Conservation (phyloP, 1,139 yeast species). For the Pichia sp. region DNA sequence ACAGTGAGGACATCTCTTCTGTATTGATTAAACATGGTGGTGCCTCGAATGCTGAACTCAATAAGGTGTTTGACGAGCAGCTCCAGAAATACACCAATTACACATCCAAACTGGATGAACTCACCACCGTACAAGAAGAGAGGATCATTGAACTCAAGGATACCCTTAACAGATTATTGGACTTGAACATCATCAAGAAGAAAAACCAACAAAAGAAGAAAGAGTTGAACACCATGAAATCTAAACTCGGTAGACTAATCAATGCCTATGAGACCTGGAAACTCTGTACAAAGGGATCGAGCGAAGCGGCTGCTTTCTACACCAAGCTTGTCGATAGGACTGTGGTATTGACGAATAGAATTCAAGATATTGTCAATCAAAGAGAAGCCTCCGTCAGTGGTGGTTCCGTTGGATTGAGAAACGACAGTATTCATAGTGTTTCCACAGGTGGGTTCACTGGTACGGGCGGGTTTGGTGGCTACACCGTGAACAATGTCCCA, state of each 20-base stretch:
- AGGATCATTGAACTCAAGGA: constrained; percentile 50
- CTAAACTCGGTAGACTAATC: constrained; percentile 41
- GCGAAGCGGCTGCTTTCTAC: constrained; percentile 61
- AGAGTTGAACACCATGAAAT: constrained; percentile 21
- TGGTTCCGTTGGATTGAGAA: neutral
- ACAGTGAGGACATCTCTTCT: constrained; percentile 80
- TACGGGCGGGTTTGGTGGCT: constrained; percentile 8
- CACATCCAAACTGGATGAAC: constrained; percentile 58
- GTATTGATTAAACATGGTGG: constrained; percentile 53
- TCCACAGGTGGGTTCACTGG: neutral
- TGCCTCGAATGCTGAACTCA: constrained; percentile 44
- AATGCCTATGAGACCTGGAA: constrained; percentile 47
- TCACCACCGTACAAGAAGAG: constrained; percentile 55
- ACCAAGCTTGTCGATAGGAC: constrained; percentile 43
- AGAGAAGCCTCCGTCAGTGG: too few species aligned
- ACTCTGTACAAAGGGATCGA: constrained; percentile 49
- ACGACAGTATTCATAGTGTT: constrained; percentile 2
- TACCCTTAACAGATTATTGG: constrained; percentile 50
- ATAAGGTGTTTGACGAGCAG: constrained; percentile 63
- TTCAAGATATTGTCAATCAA: constrained; percentile 30
- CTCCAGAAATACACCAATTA: constrained; percentile 70
- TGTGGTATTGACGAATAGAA: constrained; percentile 31
- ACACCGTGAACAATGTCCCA: constrained; percentile 6
- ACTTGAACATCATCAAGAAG: constrained; percentile 35
- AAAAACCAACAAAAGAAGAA: constrained; percentile 33